A percentile compares a stretch with the other conserved stretches of the same genome.
Conservation (phyloP, 345 rosid genomes). For the Mercurialis annua region DNA sequence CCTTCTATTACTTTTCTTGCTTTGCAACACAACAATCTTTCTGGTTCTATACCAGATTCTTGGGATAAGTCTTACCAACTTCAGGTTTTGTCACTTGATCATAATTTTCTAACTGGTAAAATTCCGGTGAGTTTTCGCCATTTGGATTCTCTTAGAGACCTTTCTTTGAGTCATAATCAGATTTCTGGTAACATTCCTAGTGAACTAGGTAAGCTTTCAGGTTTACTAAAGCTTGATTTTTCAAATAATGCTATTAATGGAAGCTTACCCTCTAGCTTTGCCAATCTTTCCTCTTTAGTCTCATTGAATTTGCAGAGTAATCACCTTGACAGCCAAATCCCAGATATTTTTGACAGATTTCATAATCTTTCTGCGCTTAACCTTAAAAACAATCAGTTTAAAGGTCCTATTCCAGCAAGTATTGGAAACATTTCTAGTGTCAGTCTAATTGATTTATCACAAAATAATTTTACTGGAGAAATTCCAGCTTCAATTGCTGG, state of each 20-base stretch:
- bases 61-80: slow-evolving; percentile 36
- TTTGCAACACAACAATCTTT: slow-evolving; percentile 57
- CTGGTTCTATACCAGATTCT: slow-evolving; percentile 48
- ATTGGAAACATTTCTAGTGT: slow-evolving; percentile 59
- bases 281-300: slow-evolving; percentile 51
- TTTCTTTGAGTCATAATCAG: slow-evolving; percentile 59
- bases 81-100: slow-evolving; percentile 36
- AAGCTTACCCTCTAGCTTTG: slow-evolving; percentile 56
- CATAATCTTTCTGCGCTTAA: slow-evolving; percentile 59
- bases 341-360: slow-evolving; percentile 43
- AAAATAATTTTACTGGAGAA: slow-evolving; percentile 64
- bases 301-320: slow-evolving; percentile 55
- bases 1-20: slow-evolving; percentile 49
- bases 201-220: slow-evolving; percentile 46
- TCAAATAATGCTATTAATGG: slow-evolving; percentile 74
- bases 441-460: slow-evolving; percentile 55
- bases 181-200: slow-evolving; percentile 52
- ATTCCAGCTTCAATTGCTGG: slow-evolving; percentile 56
- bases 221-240: slow-evolving; percentile 58
- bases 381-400: slow-evolving; percentile 54
- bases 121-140: slow-evolving; percentile 52
- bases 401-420: slow-evolving; percentile 54
- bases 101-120: slow-evolving; percentile 48
- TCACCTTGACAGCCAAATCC: slow-evolving; percentile 44
- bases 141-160: slow-evolving; percentile 46